phyloP scores from a whole-genome alignment of 805 yeast species.

The Pichia heedii region DNA sequence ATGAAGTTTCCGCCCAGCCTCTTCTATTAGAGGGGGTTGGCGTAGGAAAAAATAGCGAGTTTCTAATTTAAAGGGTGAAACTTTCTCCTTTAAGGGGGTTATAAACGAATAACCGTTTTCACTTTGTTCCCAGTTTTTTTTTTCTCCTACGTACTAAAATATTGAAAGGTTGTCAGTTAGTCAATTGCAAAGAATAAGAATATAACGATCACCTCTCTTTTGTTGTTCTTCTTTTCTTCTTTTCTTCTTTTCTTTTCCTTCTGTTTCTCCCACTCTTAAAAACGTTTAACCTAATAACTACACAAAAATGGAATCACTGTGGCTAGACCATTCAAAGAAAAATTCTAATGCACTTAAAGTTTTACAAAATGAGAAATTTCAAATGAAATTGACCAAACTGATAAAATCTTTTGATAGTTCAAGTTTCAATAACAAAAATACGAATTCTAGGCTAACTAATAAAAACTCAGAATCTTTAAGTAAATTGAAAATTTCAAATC shows the following conservation, averaged over 20 bases:
- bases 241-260: not conserved
- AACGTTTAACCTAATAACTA: no score
- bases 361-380: slow-evolving; percentile 4
- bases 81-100: no score
- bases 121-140: no score
- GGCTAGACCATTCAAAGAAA: slow-evolving; percentile 9
- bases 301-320: slow-evolving; percentile 10
- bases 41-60: no score
- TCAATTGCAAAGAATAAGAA: no score
- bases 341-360: not conserved
- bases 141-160: no score
- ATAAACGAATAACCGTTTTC: no score
- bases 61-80: no score
- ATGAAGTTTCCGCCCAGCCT: no score
- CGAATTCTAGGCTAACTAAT: not conserved
- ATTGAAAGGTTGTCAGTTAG: no score
- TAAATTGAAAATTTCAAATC: slow-evolving; percentile 21
- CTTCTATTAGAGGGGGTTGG: no score
- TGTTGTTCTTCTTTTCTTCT: not conserved
- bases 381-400: slow-evolving; percentile 1
- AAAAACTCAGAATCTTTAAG: not conserved
- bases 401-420: slow-evolving; percentile 6
- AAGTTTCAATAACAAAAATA: not conserved
- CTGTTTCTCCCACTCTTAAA: not conserved
- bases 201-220: no score